phyloP scores from a whole-genome alignment of 805 yeast genomes.

The Candida dajiaensis region DNA sequence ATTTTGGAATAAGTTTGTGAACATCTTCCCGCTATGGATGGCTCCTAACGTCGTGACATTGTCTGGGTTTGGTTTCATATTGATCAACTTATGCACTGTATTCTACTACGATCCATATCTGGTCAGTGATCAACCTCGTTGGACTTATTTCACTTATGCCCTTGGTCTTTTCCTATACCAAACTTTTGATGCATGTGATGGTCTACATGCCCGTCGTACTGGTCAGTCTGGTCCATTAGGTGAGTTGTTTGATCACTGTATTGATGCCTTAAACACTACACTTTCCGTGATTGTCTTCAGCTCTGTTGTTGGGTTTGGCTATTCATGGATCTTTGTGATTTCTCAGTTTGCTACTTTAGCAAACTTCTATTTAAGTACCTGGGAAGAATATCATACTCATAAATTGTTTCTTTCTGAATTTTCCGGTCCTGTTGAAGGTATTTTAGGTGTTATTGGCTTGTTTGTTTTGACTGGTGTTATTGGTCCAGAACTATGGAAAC shows the following conservation, averaged over 20 bases:
- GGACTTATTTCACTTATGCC: conserved; percentile 77
- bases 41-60: conserved; percentile 92
- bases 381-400: conserved; percentile 95
- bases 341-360: conserved; percentile 70
- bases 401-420: conserved; percentile 68
- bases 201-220: conserved; percentile 90
- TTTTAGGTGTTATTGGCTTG: conserved; percentile 51
- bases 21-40: conserved; percentile 75
- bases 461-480: conserved; percentile 57
- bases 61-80: conserved; percentile 67
- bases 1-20: conserved; percentile 73
- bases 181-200: conserved; percentile 95
- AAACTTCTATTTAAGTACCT: conserved; percentile 84
- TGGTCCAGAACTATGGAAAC: conserved; percentile 69
- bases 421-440: conserved; percentile 96
- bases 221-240: conserved; percentile 96
- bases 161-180: conserved; percentile 84
- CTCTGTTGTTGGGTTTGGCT: conserved; percentile 74
- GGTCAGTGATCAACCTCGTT: conserved; percentile 53
- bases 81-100: conserved; percentile 57
- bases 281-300: conserved; percentile 69
- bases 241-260: conserved; percentile 89
- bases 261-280: conserved; percentile 71
- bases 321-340: conserved; percentile 50
- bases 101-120: conserved; percentile 70